These are phyloP conservation scores for Euptelea pleiosperma DNA, from an alignment of 164 flowering plant species.

Conservation along the genomic window DNA sequence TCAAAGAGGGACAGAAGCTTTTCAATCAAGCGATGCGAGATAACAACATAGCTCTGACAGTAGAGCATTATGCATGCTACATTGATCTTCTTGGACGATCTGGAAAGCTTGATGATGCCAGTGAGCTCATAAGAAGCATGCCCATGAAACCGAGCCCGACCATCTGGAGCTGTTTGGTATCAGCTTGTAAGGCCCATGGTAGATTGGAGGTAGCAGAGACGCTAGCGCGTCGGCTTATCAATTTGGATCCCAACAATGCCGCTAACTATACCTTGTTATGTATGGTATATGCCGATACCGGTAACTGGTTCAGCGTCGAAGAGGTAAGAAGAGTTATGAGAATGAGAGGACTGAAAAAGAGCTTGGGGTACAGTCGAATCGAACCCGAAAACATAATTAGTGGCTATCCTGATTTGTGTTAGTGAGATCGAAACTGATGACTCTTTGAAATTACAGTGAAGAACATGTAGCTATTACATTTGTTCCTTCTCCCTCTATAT, in stretches of 20 bases:
- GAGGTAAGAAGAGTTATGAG: conserved; percentile 43
- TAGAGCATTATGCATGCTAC: conserved; percentile 61
- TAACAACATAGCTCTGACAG: conserved; percentile 6
- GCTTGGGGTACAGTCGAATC: conserved; percentile 43
- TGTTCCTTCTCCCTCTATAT: neutral
- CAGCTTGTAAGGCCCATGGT: conserved; percentile 50
- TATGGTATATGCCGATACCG: conserved; percentile 43
- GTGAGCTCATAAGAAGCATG: conserved; percentile 35
- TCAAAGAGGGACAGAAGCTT: conserved; percentile 40
- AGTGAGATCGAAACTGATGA: neutral
- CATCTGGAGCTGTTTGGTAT: conserved; percentile 51
- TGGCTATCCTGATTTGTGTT: neutral
- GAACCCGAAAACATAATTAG: conserved; percentile 16
- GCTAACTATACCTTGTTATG: conserved; percentile 47
- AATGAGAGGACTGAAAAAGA: conserved; percentile 36
- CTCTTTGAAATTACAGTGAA: neutral
- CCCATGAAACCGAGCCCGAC: conserved; percentile 43
- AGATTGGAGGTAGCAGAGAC: conserved; percentile 45
- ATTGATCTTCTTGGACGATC: conserved; percentile 63
- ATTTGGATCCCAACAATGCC: conserved; percentile 48
- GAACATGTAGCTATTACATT: neutral
- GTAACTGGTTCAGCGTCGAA: conserved; percentile 48
- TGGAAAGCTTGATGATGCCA: conserved; percentile 59
- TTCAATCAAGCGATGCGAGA: conserved; percentile 25
- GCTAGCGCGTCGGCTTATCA: conserved; percentile 37